Evolutionary conservation across 345 rosid genomes (phyloP).

Genomic region (Boechera stricta): DNA sequence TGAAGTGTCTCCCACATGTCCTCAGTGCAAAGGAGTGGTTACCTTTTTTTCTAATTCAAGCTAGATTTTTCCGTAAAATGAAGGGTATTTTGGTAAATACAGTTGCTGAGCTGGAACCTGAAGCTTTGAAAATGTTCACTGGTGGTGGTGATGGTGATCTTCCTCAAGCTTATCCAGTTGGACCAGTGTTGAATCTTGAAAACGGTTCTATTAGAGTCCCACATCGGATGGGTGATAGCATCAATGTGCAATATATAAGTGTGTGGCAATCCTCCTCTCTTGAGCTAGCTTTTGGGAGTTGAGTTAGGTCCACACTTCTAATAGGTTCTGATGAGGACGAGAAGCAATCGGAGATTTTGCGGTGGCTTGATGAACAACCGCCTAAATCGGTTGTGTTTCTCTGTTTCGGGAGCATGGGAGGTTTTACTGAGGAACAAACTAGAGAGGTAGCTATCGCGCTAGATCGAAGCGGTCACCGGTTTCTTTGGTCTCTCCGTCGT

Average conservation of each 20-base stretch:
- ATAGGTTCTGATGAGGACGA: not conserved
- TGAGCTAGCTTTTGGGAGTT: too few relatives aligned
- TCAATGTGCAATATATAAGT: too few relatives aligned
- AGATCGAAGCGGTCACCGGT: conserved; percentile 51
- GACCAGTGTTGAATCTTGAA: conserved; percentile 55
- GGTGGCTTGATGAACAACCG: conserved; percentile 68
- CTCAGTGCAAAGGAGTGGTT: not conserved
- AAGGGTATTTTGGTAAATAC: conserved; percentile 64
- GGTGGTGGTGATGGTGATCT: not conserved
- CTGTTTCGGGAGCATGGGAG: conserved; percentile 72
- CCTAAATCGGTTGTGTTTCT: conserved; percentile 58
- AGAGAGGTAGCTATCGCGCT: conserved; percentile 56
- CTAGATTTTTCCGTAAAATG: conserved; percentile 36
- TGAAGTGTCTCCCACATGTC: conserved; percentile 41
- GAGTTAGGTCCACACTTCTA: too few relatives aligned
- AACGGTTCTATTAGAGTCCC: not conserved
- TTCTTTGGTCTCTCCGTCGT: conserved; percentile 64
- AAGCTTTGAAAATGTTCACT: conserved; percentile 30
- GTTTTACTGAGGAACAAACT: conserved; percentile 55
- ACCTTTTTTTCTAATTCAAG: not conserved
- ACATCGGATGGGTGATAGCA: too few relatives aligned
- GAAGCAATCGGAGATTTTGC: conserved; percentile 38
- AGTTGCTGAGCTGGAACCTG: conserved; percentile 57
- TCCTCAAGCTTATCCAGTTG: conserved; percentile 51
- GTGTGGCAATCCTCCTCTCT: too few relatives aligned